Evolutionary conservation across 179 eudicot species (phyloP).

Genomic region (Beta lomatogona): DNA sequence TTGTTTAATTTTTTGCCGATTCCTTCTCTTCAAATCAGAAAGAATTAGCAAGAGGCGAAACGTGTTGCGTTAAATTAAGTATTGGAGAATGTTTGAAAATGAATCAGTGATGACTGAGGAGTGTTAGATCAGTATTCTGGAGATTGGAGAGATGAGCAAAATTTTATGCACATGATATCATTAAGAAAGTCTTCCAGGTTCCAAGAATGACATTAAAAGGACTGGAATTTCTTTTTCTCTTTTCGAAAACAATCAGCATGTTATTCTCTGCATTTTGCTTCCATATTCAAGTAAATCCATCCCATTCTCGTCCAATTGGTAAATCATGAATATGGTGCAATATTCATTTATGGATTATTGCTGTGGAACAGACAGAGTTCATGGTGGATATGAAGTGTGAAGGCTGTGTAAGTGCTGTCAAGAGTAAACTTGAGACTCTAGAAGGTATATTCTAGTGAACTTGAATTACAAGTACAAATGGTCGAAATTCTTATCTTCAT

Average conservation of each 20-base stretch:
- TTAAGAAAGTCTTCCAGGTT: too few species aligned
- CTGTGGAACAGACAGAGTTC: slow-evolving; percentile 68
- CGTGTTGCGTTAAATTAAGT: background rate
- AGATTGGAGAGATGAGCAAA: background rate
- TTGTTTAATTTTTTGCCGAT: too few species aligned
- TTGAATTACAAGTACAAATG: background rate
- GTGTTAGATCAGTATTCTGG: background rate
- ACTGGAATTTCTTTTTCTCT: too few species aligned
- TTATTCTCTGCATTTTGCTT: too few species aligned
- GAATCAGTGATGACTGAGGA: background rate
- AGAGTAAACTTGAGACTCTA: slow-evolving; percentile 63
- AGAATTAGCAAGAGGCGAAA: background rate
- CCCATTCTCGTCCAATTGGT: too few species aligned
- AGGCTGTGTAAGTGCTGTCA: slow-evolving; percentile 80
- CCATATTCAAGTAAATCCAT: too few species aligned
- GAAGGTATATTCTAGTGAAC: slow-evolving; percentile 47
- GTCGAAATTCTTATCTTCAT: background rate
- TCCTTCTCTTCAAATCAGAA: background rate
- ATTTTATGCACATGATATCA: background rate
- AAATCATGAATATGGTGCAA: background rate
- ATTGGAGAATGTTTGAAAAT: background rate
- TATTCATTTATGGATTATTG: slow-evolving; percentile 19
- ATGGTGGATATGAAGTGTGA: slow-evolving; percentile 97
- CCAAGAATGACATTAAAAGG: too few species aligned
- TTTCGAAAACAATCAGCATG: too few species aligned